Conservation (phyloP, 768 basidiomycete genomes). For the Boletus vinaceobasis region DNA sequence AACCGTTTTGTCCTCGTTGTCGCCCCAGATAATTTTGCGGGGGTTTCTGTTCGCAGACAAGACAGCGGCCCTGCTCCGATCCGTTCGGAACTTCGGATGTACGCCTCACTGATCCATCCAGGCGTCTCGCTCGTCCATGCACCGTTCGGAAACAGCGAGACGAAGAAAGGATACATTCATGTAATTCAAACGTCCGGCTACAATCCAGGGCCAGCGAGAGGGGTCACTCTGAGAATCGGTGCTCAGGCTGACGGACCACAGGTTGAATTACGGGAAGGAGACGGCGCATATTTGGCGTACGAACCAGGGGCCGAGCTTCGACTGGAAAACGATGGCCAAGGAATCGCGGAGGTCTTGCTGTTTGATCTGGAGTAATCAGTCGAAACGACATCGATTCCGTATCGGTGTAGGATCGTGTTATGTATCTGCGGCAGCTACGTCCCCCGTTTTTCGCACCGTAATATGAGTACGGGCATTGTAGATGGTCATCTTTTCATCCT, state of each 20-base stretch:
- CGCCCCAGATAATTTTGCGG: conserved; percentile 60
- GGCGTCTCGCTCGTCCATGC: conserved; percentile 50
- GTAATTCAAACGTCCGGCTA: conserved; percentile 84
- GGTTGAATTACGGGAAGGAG: conserved; percentile 74
- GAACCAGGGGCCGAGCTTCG: conserved; percentile 33
- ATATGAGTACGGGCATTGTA: background rate
- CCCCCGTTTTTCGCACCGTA: background rate
- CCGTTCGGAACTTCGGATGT: conserved; percentile 63
- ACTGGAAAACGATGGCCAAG: conserved; percentile 64
- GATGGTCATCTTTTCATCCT: conserved; percentile 6
- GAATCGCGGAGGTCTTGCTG: conserved; percentile 68
- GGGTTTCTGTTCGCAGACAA: conserved; percentile 61
- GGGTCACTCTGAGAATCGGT: conserved; percentile 56
- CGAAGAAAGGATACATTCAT: conserved; percentile 76
- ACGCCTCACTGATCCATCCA: conserved; percentile 68
- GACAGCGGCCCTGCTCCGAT: conserved; percentile 79
- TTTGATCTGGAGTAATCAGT: conserved; percentile 66
- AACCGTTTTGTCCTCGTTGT: conserved; percentile 73
- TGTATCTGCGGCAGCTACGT: background rate
- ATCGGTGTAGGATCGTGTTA: background rate
- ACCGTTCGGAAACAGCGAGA: conserved; percentile 37
- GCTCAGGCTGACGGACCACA: conserved; percentile 37
- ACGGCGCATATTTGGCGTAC: conserved; percentile 73
- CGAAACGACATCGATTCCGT: background rate
- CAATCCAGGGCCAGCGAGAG: conserved; percentile 52